These are phyloP conservation scores for Lecanosticta acicola DNA, from an alignment of 2,329 filamentous ascomycete genomes.

Conservation along the genomic window DNA sequence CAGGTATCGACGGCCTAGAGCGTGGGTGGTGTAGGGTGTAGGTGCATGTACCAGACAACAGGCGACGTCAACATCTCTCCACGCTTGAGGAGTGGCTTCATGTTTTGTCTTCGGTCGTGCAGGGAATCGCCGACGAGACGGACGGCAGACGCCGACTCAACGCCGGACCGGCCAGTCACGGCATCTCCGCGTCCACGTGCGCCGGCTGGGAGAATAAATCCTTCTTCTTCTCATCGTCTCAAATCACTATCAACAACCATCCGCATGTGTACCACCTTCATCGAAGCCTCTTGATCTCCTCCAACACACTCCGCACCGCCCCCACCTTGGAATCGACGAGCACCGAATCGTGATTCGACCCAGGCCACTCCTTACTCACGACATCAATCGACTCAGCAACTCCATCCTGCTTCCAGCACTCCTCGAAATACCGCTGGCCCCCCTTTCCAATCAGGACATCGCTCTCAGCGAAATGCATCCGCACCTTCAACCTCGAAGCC, in stretches of 20 bases:
- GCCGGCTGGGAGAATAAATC: too few species aligned
- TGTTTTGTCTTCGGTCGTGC: too few species aligned
- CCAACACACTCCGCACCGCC: slow-evolving; percentile 20
- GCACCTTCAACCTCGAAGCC: slow-evolving; percentile 24
- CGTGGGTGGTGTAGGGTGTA: neutral
- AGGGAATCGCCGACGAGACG: too few species aligned
- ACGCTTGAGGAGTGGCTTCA: too few species aligned
- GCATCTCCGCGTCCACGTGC: too few species aligned
- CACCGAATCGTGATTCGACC: slow-evolving; percentile 39
- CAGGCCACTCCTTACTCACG: slow-evolving; percentile 25
- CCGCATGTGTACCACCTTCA: neutral
- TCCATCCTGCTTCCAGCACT: slow-evolving; percentile 35
- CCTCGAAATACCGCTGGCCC: slow-evolving; percentile 41
- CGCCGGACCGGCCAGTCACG: too few species aligned
- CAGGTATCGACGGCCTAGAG: neutral
- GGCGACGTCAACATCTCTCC: neutral
- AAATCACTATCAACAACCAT: too few species aligned
- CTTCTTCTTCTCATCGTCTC: too few species aligned
- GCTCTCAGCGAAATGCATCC: slow-evolving; percentile 34
- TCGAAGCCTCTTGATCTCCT: slow-evolving; percentile 9
- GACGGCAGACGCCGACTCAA: too few species aligned
- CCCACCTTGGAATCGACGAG: slow-evolving; percentile 24
- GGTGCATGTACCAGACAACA: neutral
- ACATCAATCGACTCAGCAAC: slow-evolving; percentile 33
- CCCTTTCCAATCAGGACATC: slow-evolving; percentile 42